phyloP scores from a whole-genome alignment of 2,329 filamentous ascomycete genomes.

The Paracorniculantispora psalliotae region DNA sequence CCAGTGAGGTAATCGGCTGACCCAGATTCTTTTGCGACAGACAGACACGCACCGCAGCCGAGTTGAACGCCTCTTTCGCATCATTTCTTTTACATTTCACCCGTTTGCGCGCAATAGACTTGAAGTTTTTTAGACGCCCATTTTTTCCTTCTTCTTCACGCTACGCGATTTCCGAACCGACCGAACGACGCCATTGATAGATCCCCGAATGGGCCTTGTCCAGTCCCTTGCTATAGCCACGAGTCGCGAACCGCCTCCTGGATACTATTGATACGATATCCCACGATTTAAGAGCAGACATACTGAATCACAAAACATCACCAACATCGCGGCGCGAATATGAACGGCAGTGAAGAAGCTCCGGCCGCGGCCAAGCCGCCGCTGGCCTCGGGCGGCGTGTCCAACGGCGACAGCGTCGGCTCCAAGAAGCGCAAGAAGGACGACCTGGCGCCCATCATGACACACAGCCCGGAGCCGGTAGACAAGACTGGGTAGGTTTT shows the following conservation, averaged over 20 bases:
- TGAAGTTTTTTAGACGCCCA: background rate
- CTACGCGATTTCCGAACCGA: background rate
- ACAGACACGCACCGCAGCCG: background rate
- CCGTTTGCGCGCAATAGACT: background rate
- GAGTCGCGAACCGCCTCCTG: background rate
- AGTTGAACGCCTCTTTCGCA: background rate
- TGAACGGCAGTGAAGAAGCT: conserved; percentile 27
- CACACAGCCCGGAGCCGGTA: conserved; percentile 48
- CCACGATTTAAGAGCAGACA: no score
- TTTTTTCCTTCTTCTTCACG: background rate
- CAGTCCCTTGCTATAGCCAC: background rate
- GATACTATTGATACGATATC: background rate
- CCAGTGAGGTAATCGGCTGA: conserved; percentile 7
- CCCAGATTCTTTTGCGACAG: conserved; percentile 1
- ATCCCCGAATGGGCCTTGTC: conserved; percentile 4
- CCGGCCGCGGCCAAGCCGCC: conserved; percentile 15
- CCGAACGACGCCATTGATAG: no score
- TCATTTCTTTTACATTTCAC: background rate
- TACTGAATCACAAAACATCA: no score
- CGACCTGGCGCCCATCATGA: conserved; percentile 70
- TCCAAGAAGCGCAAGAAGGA: conserved; percentile 72
- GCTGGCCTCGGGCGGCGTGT: conserved; percentile 18
- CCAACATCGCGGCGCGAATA: conserved; percentile 18
- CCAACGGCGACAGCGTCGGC: conserved; percentile 27
- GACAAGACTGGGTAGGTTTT: conserved; percentile 34